phyloP scores from a whole-genome alignment of 441 rosid genomes.

The Hura crepitans region DNA sequence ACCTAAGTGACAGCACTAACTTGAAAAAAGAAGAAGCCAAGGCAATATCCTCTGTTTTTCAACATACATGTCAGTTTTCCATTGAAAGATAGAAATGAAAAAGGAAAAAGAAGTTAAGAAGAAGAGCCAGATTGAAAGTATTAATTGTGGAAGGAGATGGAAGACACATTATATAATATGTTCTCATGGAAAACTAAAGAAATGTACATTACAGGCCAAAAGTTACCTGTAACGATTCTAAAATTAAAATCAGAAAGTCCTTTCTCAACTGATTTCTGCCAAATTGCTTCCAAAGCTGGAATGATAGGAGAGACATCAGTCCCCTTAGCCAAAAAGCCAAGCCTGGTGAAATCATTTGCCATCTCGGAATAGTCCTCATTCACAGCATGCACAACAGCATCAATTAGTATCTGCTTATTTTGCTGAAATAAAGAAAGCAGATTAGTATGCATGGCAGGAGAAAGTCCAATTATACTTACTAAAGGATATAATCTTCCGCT shows the following conservation, averaged over 20 bases:
- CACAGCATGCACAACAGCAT: constrained; percentile 97
- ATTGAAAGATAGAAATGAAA: neutral
- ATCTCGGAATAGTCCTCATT: constrained; percentile 93
- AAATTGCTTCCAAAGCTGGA: constrained; percentile 94
- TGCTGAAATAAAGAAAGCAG: constrained; percentile 51
- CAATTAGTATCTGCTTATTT: constrained; percentile 93
- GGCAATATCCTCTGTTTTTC: neutral
- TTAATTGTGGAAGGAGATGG: neutral
- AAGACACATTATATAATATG: neutral
- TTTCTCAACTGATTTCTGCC: constrained; percentile 94
- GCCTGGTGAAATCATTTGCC: constrained; percentile 99
- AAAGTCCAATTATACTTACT: constrained; percentile 9
- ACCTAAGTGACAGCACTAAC: neutral
- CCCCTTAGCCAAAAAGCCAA: constrained; percentile 87
- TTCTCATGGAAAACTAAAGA: neutral
- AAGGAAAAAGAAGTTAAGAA: neutral
- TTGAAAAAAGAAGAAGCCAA: neutral
- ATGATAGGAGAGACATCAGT: constrained; percentile 89
- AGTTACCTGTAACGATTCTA: constrained; percentile 80
- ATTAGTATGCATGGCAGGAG: constrained; percentile 17
- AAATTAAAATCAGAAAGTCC: constrained; percentile 92
- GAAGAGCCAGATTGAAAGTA: no score
- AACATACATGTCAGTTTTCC: neutral
- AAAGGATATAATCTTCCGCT: constrained; percentile 6
- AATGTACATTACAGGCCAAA: neutral